Base-by-base conservation (phyloP, 805 yeast species). In the Trichomonascus vanleenenianus region DNA sequence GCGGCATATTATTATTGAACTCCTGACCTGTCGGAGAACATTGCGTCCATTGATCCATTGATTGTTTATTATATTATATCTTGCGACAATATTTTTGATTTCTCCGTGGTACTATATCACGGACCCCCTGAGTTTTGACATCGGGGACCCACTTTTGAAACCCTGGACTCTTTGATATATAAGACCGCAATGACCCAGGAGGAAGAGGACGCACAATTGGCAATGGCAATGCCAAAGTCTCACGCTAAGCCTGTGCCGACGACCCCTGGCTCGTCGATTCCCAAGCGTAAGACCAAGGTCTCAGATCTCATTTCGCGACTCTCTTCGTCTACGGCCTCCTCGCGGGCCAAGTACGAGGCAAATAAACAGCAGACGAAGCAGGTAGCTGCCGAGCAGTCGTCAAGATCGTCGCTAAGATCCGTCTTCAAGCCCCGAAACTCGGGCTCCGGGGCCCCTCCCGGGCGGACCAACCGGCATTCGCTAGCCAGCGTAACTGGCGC, bases 241-340 rank as follows among this genome's bases (percentile, higher is more conserved):
- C n/a, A n/a, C n/a, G n/a, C n/a, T 22, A 22, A 22, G 7, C 27
- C 27, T 22, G 27, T 22, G 27, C 27, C 27, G 27, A 35, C 39
- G 12, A 35, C 38, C 25, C 39, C 45, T 14, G 16, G 20, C 19
- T 31, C 50, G 4, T 33, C 43, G 33, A 38, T 43, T n/a, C 48
- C 48, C n/a, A 52, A 52, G 32, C 40, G 50, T 8, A 42, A 51
- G 39, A 51, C 58, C 30, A 46, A 56, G 30, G 57, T 61, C 11
- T 50, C 63, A 3, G 65, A 61, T 15, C 42, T 61, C 36, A 48
- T 61, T 3, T 48, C 63, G 10, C 50, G 65, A 16, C 50, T 61
- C 38, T 60, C 64, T 2, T 46, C 59, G 22, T 56, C 59, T 11
- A 60, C 63, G 1, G 59, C 58, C 6, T 45, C 62, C 15, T 53